These are phyloP conservation scores for Leptodermis oblonga DNA, from an alignment of 257 asterid species.

Conservation along the genomic window DNA sequence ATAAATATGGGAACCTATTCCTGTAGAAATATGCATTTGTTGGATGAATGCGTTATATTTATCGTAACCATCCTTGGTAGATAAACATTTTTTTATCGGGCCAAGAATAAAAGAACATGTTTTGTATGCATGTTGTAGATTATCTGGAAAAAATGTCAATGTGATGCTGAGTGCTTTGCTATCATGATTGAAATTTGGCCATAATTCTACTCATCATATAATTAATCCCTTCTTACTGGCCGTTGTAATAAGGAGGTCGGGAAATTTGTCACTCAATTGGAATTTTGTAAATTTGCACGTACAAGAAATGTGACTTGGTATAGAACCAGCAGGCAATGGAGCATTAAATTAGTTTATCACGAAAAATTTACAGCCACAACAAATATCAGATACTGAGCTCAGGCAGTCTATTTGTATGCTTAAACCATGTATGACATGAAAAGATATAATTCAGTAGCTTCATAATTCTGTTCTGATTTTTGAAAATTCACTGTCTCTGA, in stretches of 20 bases:
- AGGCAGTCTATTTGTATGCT: background rate
- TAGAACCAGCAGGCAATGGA: background rate
- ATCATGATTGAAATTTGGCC: background rate
- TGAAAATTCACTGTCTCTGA: background rate
- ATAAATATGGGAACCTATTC: background rate
- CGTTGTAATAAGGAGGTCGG: background rate
- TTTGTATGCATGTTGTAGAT: background rate
- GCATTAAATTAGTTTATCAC: background rate
- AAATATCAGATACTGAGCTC: background rate
- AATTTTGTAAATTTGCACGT: background rate
- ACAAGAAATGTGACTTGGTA: conserved; percentile 2
- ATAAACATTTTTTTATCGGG: background rate
- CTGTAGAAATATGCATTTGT: background rate
- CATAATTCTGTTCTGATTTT: background rate
- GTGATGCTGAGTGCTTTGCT: background rate
- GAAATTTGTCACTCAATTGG: background rate
- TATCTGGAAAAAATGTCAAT: background rate
- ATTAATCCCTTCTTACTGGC: background rate
- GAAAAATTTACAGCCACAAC: background rate
- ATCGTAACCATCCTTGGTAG: background rate
- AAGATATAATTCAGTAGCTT: background rate
- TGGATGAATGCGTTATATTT: background rate
- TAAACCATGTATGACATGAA: background rate
- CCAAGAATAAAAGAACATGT: background rate
- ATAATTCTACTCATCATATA: background rate